A percentile compares a stretch with the other conserved stretches of the same genome.
phyloP scores from a whole-genome alignment of 495 filamentous ascomycete genomes.

The Podospora australis region DNA sequence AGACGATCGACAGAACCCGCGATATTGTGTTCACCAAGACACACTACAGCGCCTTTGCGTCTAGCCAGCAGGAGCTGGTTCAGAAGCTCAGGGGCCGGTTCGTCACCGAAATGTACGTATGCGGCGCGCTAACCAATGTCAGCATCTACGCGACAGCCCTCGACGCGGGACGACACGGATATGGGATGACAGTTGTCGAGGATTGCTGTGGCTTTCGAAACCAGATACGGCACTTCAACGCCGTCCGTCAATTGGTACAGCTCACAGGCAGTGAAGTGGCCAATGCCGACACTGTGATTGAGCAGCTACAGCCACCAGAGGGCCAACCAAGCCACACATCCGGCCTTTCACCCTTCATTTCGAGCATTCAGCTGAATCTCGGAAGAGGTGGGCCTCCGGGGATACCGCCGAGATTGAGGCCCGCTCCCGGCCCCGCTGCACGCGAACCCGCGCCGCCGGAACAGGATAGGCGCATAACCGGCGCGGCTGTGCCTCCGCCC shows the following conservation, averaged over 20 bases:
- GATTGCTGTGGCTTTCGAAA: constrained; percentile 85
- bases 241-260: constrained; percentile 68
- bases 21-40: constrained; percentile 73
- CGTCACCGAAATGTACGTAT: constrained; percentile 87
- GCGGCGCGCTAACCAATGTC: constrained; percentile 80
- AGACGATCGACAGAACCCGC: constrained; percentile 45
- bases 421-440: background rate
- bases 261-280: constrained; percentile 66
- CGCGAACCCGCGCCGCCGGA: constrained; percentile 10
- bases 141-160: constrained; percentile 89
- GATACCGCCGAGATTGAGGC: background rate
- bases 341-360: constrained; percentile 26
- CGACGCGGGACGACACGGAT: constrained; percentile 82
- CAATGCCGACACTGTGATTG: constrained; percentile 52
- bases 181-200: constrained; percentile 75
- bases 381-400: constrained; percentile 3
- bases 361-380: constrained; percentile 18
- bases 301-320: constrained; percentile 20
- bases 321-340: constrained; percentile 10
- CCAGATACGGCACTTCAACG: constrained; percentile 63
- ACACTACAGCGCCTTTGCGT: constrained; percentile 76
- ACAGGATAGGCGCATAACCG: background rate
- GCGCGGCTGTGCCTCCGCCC: background rate
- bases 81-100: constrained; percentile 65
- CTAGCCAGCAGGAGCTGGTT: constrained; percentile 50